Evolutionary conservation across 768 basidiomycete species (phyloP).

Genomic region (Leccinum sublutescens): DNA sequence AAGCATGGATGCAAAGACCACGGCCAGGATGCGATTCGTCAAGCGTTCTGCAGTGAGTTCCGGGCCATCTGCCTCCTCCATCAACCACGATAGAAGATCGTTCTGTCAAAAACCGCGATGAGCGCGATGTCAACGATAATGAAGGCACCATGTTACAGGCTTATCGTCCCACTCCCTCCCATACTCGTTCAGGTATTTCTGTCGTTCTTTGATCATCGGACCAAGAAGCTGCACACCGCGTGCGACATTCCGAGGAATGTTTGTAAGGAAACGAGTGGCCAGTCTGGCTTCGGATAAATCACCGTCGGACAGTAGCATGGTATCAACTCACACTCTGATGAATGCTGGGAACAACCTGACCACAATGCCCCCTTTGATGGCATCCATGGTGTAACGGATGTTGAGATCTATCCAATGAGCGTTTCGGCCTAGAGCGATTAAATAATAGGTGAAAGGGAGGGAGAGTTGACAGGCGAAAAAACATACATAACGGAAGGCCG

Average conservation of each 20-base stretch:
- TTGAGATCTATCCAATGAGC: conserved; percentile 33
- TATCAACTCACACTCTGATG: background rate
- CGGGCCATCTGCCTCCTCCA: conserved; percentile 25
- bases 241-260: background rate
- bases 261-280: background rate
- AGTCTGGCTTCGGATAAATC: background rate
- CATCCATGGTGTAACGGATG: conserved; percentile 29
- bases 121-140: background rate
- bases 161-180: background rate
- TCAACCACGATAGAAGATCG: conserved; percentile 36
- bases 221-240: background rate
- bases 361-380: conserved; percentile 17
- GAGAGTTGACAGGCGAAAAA: background rate
- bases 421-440: conserved; percentile 10
- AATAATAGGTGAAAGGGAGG: too few relatives aligned
- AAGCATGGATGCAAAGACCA: conserved; percentile 23
- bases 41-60: conserved; percentile 23
- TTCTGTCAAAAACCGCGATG: conserved; percentile 17
- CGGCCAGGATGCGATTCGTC: conserved; percentile 11
- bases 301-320: background rate
- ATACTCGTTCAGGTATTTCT: background rate
- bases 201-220: background rate
- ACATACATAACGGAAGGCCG: conserved; percentile 45
- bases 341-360: conserved; percentile 31
- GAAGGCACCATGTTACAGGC: background rate